Percentiles rank a stretch among this genome's conserved stretches.
phyloP scores from a whole-genome alignment of 1,284 basidiomycete species.

The Ceratobasidium sp. region DNA sequence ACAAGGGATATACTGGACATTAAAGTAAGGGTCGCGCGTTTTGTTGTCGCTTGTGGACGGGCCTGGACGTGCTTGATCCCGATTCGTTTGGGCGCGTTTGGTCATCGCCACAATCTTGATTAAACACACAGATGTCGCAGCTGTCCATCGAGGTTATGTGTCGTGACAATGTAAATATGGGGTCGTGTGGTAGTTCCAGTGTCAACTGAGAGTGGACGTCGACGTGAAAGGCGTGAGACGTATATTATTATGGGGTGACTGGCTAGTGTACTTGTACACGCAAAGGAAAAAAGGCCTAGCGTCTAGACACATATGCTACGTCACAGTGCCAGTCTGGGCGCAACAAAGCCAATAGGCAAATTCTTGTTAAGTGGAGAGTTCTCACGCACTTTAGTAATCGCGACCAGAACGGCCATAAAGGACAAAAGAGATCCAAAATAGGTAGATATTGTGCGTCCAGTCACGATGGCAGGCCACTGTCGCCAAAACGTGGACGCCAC shows the following conservation, averaged over 20 bases:
- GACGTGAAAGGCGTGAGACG: conserved; percentile 9
- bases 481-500: conserved; percentile 31
- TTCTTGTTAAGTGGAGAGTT: conserved; percentile 28
- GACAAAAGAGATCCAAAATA: conserved; percentile 39
- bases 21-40: conserved; percentile 19
- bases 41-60: conserved; percentile 20
- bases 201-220: conserved; percentile 13
- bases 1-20: conserved; percentile 7
- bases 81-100: background rate
- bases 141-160: no score
- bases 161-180: conserved; percentile 10
- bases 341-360: background rate
- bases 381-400: conserved; percentile 34
- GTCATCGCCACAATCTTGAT: conserved; percentile 9
- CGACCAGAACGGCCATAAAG: conserved; percentile 37
- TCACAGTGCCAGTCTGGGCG: background rate
- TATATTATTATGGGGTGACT: conserved; percentile 3
- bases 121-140: background rate
- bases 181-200: background rate
- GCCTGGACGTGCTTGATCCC: conserved; percentile 14
- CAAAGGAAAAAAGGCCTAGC: no score
- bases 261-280: conserved; percentile 2
- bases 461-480: conserved; percentile 20
- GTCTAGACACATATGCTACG: background rate
- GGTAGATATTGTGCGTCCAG: conserved; percentile 15